A percentile compares a stretch with the other conserved stretches of the same genome.
Conservation (phyloP, 2,329 filamentous ascomycete genomes). For the Pseudogymnoascus sp. region DNA sequence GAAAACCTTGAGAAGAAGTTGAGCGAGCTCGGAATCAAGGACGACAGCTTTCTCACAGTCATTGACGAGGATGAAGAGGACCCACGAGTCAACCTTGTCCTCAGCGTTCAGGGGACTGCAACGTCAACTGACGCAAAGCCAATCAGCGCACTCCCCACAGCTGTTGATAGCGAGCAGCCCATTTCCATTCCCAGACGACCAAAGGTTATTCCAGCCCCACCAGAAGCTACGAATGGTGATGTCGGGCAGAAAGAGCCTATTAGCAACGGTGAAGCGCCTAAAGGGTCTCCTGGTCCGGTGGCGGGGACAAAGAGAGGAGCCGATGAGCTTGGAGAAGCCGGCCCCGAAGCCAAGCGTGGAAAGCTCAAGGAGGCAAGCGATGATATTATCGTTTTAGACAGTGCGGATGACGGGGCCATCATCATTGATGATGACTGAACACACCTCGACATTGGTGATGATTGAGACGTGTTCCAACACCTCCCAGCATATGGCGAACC, state of each 20-base stretch:
- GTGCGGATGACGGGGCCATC: slow-evolving; percentile 50
- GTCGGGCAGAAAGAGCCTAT: background rate
- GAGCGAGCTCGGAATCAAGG: slow-evolving; percentile 64
- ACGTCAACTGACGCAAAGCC: slow-evolving; percentile 40
- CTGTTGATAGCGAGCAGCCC: slow-evolving; percentile 23
- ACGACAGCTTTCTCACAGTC: slow-evolving; percentile 70
- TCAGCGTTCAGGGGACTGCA: slow-evolving; percentile 52
- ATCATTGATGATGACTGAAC: slow-evolving; percentile 56
- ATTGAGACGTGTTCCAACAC: background rate
- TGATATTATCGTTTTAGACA: slow-evolving; percentile 24
- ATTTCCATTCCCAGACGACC: background rate
- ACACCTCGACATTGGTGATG: background rate
- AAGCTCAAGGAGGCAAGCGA: slow-evolving; percentile 32
- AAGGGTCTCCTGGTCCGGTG: background rate
- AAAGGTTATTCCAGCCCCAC: background rate
- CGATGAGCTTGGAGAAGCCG: slow-evolving; percentile 17
- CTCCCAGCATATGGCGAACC: background rate
- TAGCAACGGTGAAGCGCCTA: background rate
- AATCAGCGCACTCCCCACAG: slow-evolving; percentile 33
- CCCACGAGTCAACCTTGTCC: slow-evolving; percentile 69
- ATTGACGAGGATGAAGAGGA: slow-evolving; percentile 71
- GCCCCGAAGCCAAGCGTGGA: slow-evolving; percentile 20
- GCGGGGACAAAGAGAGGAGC: slow-evolving; percentile 25
- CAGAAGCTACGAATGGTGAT: slow-evolving; percentile 9
- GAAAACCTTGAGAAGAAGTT: slow-evolving; percentile 79